Conservation (phyloP, 2,329 filamentous ascomycete genomes). For the Pseudogymnoascus sp. region DNA sequence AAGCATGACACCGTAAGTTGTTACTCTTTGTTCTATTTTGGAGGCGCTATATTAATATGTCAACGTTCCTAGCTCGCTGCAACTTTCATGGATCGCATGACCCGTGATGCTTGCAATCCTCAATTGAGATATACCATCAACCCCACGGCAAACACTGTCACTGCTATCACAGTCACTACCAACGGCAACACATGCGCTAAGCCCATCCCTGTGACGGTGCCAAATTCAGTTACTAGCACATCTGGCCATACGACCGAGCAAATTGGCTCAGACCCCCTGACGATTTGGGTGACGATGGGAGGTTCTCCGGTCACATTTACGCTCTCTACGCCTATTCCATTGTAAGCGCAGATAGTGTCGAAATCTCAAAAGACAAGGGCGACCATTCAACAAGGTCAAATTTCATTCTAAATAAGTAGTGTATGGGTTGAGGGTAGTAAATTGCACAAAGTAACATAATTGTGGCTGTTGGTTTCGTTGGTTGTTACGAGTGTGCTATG, state of each 20-base stretch:
- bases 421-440: too few relatives aligned
- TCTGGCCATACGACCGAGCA: slow-evolving; percentile 34
- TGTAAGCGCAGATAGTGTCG: too few relatives aligned
- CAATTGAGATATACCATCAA: slow-evolving; percentile 20
- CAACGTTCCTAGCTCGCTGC: slow-evolving; percentile 16
- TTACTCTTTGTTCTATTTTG: slow-evolving; percentile 23
- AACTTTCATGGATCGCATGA: slow-evolving; percentile 45
- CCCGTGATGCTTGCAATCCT: slow-evolving; percentile 22
- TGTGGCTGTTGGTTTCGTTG: too few relatives aligned
- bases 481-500: too few relatives aligned
- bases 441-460: too few relatives aligned
- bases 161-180: slow-evolving; percentile 39
- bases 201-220: slow-evolving; percentile 30
- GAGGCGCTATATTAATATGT: neutral
- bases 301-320: slow-evolving; percentile 40
- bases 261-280: slow-evolving; percentile 49
- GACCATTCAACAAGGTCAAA: too few relatives aligned
- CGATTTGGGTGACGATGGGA: slow-evolving; percentile 43
- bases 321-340: slow-evolving; percentile 25
- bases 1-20: slow-evolving; percentile 50
- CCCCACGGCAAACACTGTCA: slow-evolving; percentile 20
- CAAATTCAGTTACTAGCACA: slow-evolving; percentile 29
- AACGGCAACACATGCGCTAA: slow-evolving; percentile 21
- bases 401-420: too few relatives aligned
- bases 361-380: too few relatives aligned